Evolutionary conservation across 805 yeast genomes (phyloP), one percentile per base, ranked within the genome.

Genomic region (Jamesozyma spencerorum): DNA sequence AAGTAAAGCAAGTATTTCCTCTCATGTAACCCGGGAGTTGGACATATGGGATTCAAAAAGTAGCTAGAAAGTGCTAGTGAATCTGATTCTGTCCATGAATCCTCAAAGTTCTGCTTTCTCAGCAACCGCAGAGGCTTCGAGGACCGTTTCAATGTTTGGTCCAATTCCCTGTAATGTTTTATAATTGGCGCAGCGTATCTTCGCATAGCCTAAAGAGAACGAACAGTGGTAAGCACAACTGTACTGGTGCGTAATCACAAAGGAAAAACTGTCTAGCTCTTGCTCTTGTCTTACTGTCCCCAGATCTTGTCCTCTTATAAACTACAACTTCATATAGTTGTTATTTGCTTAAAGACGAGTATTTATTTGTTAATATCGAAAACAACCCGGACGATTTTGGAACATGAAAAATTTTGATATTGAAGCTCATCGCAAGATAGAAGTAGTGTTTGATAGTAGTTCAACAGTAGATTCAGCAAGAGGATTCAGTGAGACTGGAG

Each of bases 1-100:
- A 44, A 49, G 11, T 48, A 43, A 26, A 55, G 41, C 14, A 52
- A 28, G 18, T 40, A 44, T 17, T 38, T 43, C 35, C 55, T 38
- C 36, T 51, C 54, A 2, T 36, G 31, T 5, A 29, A 7, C 8
- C 31, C 30, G 5, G 43, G 39, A 10, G 11, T 14, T 5, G 31
- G 38, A 18, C 32, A 28, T 17, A 6, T 14, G 5, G 19, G 29
- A n/a, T 37, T 18, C 26, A 28, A 4, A 34, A 38, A 33, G 30
- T 33, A 28, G 31, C 19, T 34, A 17, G 29, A 20, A 15, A 38
- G 27, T 6, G 10, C 28, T 4, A 18, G 13, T 15, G 24, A 7
- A 4, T 35, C 38, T 27, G 26, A 15, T 11, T 22, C 4, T 11
- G 28, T 18, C n/a, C 28, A 20, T 3, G 15, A 5, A 18, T 11